Percentiles rank a stretch among this genome's conserved stretches.
Evolutionary conservation across 306 rosid species (phyloP).

Genomic region (Datisca glomerata): DNA sequence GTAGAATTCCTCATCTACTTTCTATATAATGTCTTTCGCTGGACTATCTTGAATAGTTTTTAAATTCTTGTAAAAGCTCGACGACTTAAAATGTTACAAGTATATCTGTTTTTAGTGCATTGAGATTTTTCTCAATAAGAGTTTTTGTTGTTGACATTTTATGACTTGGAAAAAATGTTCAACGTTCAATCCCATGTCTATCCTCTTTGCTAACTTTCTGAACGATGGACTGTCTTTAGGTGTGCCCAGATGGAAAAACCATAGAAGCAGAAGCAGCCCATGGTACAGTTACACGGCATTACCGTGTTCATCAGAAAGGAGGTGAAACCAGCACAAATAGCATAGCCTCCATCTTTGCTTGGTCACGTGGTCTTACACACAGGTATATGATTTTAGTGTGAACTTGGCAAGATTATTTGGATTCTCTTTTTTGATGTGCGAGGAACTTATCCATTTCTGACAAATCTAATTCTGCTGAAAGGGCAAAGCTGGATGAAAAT

Average conservation of each 20-base stretch:
- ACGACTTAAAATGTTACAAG: too few relatives aligned
- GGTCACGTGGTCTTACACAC: conserved; percentile 93
- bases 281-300: conserved; percentile 93
- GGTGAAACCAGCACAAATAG: conserved; percentile 99
- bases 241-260: conserved; percentile 97
- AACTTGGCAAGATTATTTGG: not conserved
- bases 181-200: too few relatives aligned
- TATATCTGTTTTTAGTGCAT: too few relatives aligned
- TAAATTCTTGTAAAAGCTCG: too few relatives aligned
- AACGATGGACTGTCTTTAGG: conserved; percentile 30
- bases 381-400: conserved; percentile 30
- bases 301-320: conserved; percentile 85
- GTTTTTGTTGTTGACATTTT: too few relatives aligned
- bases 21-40: too few relatives aligned
- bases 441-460: conserved; percentile 3
- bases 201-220: conserved; percentile 9
- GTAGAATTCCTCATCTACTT: not conserved
- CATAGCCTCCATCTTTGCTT: conserved; percentile 95
- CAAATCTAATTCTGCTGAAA: conserved; percentile 13
- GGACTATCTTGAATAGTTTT: too few relatives aligned
- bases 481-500: conserved; percentile 92
- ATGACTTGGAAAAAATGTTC: too few relatives aligned
- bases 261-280: conserved; percentile 98
- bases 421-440: conserved; percentile 5
- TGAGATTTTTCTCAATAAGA: too few relatives aligned